Base-by-base conservation (phyloP, 805 yeast genomes). In the Pichia insulana region DNA sequence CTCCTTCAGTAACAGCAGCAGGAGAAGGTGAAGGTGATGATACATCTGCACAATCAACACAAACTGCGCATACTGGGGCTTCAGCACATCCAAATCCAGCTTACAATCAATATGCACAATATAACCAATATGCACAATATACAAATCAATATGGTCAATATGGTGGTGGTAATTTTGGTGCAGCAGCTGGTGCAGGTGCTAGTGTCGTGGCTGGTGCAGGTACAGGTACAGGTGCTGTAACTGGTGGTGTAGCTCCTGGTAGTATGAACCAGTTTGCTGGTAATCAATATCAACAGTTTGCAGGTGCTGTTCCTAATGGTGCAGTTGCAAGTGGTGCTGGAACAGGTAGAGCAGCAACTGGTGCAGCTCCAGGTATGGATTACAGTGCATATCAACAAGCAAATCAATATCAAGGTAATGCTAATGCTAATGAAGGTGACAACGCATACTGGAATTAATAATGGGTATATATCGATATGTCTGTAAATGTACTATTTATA, bases 21-120 rank as follows among this genome's bases (percentile, higher is more conserved):
- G 39, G 50, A 25, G 45, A 42, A 28, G 31, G 15, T 12, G 31
- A 28, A 22, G 25, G 25, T 22, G 33, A 41, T 22, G 41, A 50
- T 37, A 22, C 42, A 6, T 45, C 47, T 25, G 52, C 50, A 42
- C 56, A 56, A 37, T 51, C 50, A 31, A 34, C 42, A 37, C 47
- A 40, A 37, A 13, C 43, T n/a, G 16, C 31, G 13, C 41, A 37
- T 37, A 22, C 19, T n/a, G 31, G 27, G n/a, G 25, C 43, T 18
- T 36, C 33, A 36, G 38, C 30, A 15, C 50, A 48, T 40, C 39
- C 44, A 19, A 49, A 48, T 36, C 43, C 36, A 30, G 41, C 36
- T n/a, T 48, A 42, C 15, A 47, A 44, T 37, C 48, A 45, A 33
- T 41, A 46, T 7, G 49, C 39, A 18, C 52, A 27, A 15, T 41